phyloP scores from a whole-genome alignment of 75 land plant genomes.

The Pinus tabuliformis region DNA sequence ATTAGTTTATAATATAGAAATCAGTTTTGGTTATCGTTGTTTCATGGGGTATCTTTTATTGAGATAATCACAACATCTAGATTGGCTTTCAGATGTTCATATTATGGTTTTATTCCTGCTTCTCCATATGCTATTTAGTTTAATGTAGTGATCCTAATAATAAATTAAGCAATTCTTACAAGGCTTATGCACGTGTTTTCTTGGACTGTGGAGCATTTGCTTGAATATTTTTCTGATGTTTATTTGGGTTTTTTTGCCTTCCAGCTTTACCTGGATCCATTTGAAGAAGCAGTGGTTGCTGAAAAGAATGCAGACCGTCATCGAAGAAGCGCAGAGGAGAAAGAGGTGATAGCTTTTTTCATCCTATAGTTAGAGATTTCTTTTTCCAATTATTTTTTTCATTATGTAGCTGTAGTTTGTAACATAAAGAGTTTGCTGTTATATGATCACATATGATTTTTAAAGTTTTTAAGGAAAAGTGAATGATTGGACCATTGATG shows the following conservation, averaged over 20 bases:
- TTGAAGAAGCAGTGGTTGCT: slow-evolving; percentile 73
- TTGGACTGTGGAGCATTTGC: not conserved
- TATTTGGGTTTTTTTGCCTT: not conserved
- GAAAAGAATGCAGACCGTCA: slow-evolving; percentile 65
- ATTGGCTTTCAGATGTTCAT: not conserved
- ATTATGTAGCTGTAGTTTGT: too few species aligned
- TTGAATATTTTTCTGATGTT: not conserved
- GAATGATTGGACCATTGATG: too few species aligned
- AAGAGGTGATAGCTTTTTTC: slow-evolving; percentile 44
- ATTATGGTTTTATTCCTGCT: not conserved
- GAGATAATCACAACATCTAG: not conserved
- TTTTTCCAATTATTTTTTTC: too few species aligned
- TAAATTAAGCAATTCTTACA: not conserved
- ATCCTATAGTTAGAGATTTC: not conserved
- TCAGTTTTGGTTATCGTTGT: too few species aligned
- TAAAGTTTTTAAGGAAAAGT: too few species aligned
- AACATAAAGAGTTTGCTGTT: too few species aligned
- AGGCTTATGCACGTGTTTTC: not conserved
- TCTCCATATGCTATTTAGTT: not conserved
- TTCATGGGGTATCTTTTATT: too few species aligned
- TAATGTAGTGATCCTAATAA: not conserved
- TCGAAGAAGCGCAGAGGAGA: slow-evolving; percentile 67
- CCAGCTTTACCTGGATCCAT: slow-evolving; percentile 77
- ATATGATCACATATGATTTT: too few species aligned
- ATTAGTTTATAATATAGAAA: too few species aligned